These are phyloP conservation scores for Cercospora berteroae DNA, from an alignment of 2,329 filamentous ascomycete genomes.

Conservation along the genomic window DNA sequence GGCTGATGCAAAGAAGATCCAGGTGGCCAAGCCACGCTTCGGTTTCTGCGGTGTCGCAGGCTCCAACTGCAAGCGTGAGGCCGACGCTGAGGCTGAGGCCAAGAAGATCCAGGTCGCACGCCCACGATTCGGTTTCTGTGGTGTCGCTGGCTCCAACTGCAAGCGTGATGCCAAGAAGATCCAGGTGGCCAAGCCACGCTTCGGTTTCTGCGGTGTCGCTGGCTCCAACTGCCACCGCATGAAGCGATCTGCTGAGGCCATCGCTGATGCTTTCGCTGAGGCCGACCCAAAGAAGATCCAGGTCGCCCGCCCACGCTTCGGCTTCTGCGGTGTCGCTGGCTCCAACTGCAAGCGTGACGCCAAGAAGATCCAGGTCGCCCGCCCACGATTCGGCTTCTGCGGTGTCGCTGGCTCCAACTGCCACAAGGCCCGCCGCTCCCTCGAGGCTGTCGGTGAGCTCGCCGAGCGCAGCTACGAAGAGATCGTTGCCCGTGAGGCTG, in stretches of 20 bases:
- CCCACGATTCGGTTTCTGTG: background rate
- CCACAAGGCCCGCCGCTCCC: constrained; percentile 44
- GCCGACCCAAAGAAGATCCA: constrained; percentile 29
- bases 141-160: background rate
- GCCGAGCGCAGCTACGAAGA: constrained; percentile 20
- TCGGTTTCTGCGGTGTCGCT: constrained; percentile 23
- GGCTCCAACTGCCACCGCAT: constrained; percentile 34
- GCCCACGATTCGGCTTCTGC: constrained; percentile 17
- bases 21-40: background rate
- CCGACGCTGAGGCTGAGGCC: background rate
- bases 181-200: constrained; percentile 17
- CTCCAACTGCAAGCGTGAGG: background rate
- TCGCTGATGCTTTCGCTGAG: constrained; percentile 40
- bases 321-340: constrained; percentile 42
- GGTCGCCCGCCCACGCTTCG: constrained; percentile 5
- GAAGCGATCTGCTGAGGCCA: constrained; percentile 41
- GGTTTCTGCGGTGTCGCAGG: background rate
- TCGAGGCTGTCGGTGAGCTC: constrained; percentile 41
- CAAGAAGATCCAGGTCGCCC: constrained; percentile 27
- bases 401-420: constrained; percentile 23
- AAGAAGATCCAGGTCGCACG: background rate
- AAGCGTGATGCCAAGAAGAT: constrained; percentile 13
- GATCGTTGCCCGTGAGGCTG: constrained; percentile 25
- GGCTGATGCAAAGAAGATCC: background rate
- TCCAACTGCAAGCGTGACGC: constrained; percentile 38